phyloP scores from a whole-genome alignment of 202 grass and related monocot species.

The Cymbopogon flexuosus region DNA sequence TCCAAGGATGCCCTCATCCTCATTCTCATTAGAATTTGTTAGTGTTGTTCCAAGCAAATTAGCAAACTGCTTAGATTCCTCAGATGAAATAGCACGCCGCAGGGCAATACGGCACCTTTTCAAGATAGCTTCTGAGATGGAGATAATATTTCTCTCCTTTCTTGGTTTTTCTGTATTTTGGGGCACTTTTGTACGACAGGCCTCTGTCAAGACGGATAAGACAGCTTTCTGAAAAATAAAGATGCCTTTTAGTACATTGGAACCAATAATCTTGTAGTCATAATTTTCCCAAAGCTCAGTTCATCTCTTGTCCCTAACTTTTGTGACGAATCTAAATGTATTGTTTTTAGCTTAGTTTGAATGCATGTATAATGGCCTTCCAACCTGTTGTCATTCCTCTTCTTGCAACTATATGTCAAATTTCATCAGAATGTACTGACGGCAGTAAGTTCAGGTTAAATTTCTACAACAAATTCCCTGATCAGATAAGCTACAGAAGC shows the following conservation, averaged over 20 bases:
- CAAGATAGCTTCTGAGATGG: conserved; percentile 67
- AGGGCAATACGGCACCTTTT: conserved; percentile 75
- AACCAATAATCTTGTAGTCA: neutral
- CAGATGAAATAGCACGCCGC: conserved; percentile 62
- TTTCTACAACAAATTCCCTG: neutral
- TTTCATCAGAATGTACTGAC: neutral
- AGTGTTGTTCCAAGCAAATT: conserved; percentile 94
- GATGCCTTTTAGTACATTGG: conserved; percentile 18
- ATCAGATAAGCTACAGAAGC: neutral
- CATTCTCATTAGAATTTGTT: conserved; percentile 80
- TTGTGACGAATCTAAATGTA: neutral
- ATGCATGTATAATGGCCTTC: neutral
- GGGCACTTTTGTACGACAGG: conserved; percentile 44
- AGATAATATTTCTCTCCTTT: conserved; percentile 55
- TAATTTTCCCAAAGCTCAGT: conserved; percentile 6
- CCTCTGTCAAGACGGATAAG: conserved; percentile 70
- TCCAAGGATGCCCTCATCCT: conserved; percentile 95
- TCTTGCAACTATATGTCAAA: conserved; percentile 2
- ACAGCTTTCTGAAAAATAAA: conserved; percentile 79
- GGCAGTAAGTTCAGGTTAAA: conserved; percentile 17
- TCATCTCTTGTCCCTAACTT: conserved; percentile 1
- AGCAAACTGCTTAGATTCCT: conserved; percentile 80
- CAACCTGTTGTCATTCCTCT: neutral
- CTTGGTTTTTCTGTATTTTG: conserved; percentile 50
- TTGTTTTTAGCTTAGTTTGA: neutral